Base-by-base conservation (phyloP, 2,329 filamentous ascomycete species). In the Aschersonia sp. region DNA sequence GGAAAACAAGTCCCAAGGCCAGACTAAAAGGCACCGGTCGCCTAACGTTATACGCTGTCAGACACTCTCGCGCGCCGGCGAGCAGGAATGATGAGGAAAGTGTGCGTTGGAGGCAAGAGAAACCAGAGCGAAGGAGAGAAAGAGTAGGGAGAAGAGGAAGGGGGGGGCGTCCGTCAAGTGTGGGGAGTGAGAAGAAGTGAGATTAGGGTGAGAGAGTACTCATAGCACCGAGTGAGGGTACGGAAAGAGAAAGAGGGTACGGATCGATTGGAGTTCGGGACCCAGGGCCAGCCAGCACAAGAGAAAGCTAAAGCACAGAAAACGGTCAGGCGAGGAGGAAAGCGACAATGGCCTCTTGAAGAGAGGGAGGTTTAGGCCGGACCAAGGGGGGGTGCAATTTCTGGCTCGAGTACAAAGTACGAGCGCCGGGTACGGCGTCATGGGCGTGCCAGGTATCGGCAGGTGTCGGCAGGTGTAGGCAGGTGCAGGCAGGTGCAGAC, bases 251-350 rank as follows among this genome's bases (percentile, higher is more conserved):
- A 43, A 5, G 40, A 43, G 32, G 32, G 32, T 38, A 38, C 32
- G 12, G 12, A 38, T 3, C 32, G 32, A 38, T 12, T 38, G 32
- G 3, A 38, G 32, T 38, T 38, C 7, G 32, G 32, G 32, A 38
- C 32, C 32, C 32, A 38, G 32, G 12, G 7, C 32, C 32, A 38
- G 32, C 32, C 6, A 12, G n/a, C n/a, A n/a, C 32, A 48, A 44
- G 30, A 38, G 31, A 40, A 47, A 50, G 46, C 7, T n/a, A 52
- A 32, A 20, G 49, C 41, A 45, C 50, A 45, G 48, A 31, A 48
- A 41, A 31, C 44, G 47, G 32, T 38, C 32, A 38, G 32, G 32
- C 32, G 32, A 38, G 32, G 32, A 12, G 32, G 12, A 12, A 38
- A 38, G 32, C 12, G 32, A 38, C 32, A 42, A 42, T 12, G 10